A percentile compares a stretch with the other conserved stretches of the same genome.
These are phyloP conservation scores for Mycena indigotica DNA, from an alignment of 768 basidiomycete species.

Conservation along the genomic window DNA sequence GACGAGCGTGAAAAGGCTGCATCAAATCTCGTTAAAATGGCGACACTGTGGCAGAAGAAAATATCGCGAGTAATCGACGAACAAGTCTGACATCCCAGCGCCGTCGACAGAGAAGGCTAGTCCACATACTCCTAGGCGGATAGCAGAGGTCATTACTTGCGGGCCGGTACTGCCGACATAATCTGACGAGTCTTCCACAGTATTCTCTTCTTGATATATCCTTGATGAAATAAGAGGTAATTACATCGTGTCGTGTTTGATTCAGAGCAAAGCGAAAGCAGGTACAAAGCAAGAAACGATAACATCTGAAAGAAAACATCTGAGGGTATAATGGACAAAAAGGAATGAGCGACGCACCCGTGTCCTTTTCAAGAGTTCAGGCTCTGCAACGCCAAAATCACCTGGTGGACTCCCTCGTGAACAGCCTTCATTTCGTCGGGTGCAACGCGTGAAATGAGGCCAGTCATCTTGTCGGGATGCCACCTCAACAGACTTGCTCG, in stretches of 20 bases:
- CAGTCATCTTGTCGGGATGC: slow-evolving; percentile 67
- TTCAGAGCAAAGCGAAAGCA: not conserved
- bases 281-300: not conserved
- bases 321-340: not conserved
- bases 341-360: not conserved
- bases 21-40: no score
- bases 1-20: no score
- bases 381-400: slow-evolving; percentile 38
- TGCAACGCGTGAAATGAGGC: slow-evolving; percentile 43
- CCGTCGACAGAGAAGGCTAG: no score
- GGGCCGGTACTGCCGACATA: no score
- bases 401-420: slow-evolving; percentile 46
- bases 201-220: no score
- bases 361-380: slow-evolving; percentile 25
- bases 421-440: slow-evolving; percentile 49
- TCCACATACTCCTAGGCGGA: no score
- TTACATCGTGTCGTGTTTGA: not conserved
- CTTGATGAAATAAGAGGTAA: no score
- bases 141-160: no score
- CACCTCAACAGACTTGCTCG: slow-evolving; percentile 64
- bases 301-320: not conserved
- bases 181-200: no score
- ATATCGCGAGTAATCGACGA: no score
- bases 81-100: no score
- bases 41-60: no score